Conservation (phyloP, 306 rosid genomes). For the Ormosia emarginata region DNA sequence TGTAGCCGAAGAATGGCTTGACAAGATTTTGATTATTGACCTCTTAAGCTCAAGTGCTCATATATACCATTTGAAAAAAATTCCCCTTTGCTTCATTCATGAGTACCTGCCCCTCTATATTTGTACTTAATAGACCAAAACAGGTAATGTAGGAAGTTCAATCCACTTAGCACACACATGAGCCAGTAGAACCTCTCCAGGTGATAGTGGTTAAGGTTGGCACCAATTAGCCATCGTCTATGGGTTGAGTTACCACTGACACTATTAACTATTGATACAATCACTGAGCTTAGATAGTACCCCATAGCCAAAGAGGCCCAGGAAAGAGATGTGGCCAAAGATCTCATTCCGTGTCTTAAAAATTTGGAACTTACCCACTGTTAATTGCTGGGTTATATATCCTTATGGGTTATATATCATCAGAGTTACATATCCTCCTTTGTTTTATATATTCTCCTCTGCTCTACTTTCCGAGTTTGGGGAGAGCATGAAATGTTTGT, state of each 20-base stretch:
- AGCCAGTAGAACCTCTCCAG: slow-evolving; percentile 89
- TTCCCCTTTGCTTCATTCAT: background rate
- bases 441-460: no score
- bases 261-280: slow-evolving; percentile 71
- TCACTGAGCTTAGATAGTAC: slow-evolving; percentile 76
- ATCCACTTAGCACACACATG: slow-evolving; percentile 77
- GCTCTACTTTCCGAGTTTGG: no score
- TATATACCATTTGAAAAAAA: background rate
- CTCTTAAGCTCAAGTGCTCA: background rate
- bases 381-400: no score
- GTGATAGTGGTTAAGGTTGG: slow-evolving; percentile 57
- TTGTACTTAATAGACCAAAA: slow-evolving; percentile 71
- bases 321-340: slow-evolving; percentile 87
- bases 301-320: slow-evolving; percentile 96
- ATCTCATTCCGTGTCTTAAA: no score
- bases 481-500: no score
- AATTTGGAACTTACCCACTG: no score
- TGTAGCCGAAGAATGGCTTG: background rate
- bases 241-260: slow-evolving; percentile 40
- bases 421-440: no score
- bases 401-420: no score
- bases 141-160: slow-evolving; percentile 80
- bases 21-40: background rate
- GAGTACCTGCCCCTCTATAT: slow-evolving; percentile 50
- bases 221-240: slow-evolving; percentile 72